Conservation (phyloP, 768 basidiomycete species). For the Pluteus cervinus region DNA sequence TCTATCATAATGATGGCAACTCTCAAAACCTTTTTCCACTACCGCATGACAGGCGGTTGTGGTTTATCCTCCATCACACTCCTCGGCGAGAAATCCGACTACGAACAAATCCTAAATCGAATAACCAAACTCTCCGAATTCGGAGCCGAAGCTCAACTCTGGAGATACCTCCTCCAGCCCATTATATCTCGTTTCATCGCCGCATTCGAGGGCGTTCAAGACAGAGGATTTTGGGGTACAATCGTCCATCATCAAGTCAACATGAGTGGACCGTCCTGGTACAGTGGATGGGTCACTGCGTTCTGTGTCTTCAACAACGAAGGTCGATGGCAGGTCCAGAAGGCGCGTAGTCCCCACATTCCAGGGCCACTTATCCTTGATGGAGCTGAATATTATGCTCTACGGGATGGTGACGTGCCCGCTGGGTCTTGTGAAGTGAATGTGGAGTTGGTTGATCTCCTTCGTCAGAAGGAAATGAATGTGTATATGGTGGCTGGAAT, state of each 20-base stretch:
- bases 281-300: slow-evolving; percentile 34
- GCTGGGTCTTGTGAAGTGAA: slow-evolving; percentile 1
- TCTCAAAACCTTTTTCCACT: slow-evolving; percentile 34
- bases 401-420: background rate
- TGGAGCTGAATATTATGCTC: too few relatives aligned
- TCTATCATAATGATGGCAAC: slow-evolving; percentile 37
- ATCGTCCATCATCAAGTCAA: too few relatives aligned
- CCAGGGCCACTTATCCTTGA: too few relatives aligned
- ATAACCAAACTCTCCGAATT: slow-evolving; percentile 33
- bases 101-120: slow-evolving; percentile 25
- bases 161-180: slow-evolving; percentile 34
- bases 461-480: too few relatives aligned
- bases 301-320: slow-evolving; percentile 25
- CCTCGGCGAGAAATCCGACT: slow-evolving; percentile 34
- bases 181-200: slow-evolving; percentile 29
- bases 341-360: too few relatives aligned
- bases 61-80: slow-evolving; percentile 42
- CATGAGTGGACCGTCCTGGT: slow-evolving; percentile 20
- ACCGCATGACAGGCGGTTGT: slow-evolving; percentile 22
- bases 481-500: too few relatives aligned
- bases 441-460: slow-evolving; percentile 2
- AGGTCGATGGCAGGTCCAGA: too few relatives aligned
- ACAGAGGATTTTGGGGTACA: slow-evolving; percentile 35
- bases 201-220: slow-evolving; percentile 26
- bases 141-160: slow-evolving; percentile 24